phyloP scores from a whole-genome alignment of 2,329 filamentous ascomycete genomes.

The Colletotrichum sp. region DNA sequence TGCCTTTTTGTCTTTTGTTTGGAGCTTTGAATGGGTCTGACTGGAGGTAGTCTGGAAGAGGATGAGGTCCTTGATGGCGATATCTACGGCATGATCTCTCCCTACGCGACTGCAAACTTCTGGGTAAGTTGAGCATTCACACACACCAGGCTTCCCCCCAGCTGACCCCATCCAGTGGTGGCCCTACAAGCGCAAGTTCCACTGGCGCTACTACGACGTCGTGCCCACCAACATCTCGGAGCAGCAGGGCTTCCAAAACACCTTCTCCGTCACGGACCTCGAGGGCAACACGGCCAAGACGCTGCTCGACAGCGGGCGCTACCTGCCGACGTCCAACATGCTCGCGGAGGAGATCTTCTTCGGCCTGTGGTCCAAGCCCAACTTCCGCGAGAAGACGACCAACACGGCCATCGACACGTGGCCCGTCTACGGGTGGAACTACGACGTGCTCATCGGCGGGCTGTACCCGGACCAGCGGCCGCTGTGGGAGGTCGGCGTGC shows the following conservation, averaged over 20 bases:
- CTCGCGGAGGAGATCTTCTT: constrained; percentile 55
- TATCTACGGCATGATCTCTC: constrained; percentile 53
- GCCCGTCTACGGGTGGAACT: constrained; percentile 59
- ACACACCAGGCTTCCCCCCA: too few species aligned
- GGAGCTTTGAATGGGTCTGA: neutral
- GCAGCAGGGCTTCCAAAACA: constrained; percentile 57
- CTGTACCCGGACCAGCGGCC: constrained; percentile 52
- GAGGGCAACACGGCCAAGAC: constrained; percentile 45
- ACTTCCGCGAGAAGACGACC: constrained; percentile 57
- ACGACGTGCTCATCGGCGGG: constrained; percentile 58
- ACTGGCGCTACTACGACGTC: constrained; percentile 57
- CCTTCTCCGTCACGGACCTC: constrained; percentile 51
- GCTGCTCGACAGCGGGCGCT: constrained; percentile 52
- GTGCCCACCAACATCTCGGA: constrained; percentile 40
- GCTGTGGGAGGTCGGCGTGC: constrained; percentile 55
- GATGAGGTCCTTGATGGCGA: constrained; percentile 53
- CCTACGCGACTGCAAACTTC: constrained; percentile 56
- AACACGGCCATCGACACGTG: constrained; percentile 45
- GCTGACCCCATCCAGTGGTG: constrained; percentile 44
- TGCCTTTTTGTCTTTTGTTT: neutral
- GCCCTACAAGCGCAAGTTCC: constrained; percentile 55
- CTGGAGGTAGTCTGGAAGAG: constrained; percentile 42
- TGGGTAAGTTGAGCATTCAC: constrained; percentile 39
- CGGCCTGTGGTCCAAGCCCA: constrained; percentile 51
- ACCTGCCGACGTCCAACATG: constrained; percentile 51